Evolutionary conservation across 495 filamentous ascomycete species (phyloP).

Genomic region (Neurospora cerealis): DNA sequence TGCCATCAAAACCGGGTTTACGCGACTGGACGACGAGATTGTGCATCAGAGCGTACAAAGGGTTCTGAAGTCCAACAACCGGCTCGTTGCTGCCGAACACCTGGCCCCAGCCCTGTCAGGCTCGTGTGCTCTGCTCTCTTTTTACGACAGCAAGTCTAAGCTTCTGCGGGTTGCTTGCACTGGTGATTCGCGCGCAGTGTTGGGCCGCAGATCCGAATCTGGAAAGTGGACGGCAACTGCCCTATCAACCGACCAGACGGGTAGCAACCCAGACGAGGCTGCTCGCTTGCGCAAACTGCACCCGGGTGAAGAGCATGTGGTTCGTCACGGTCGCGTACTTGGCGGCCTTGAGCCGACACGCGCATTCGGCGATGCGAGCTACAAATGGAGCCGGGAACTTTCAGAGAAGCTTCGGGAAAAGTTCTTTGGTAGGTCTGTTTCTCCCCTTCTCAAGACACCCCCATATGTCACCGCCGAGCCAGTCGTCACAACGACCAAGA

Average conservation of each 20-base stretch:
- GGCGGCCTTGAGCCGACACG: constrained; percentile 85
- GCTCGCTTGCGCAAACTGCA: constrained; percentile 74
- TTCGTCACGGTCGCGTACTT: constrained; percentile 78
- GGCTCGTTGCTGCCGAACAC: constrained; percentile 75
- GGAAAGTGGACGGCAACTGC: constrained; percentile 92
- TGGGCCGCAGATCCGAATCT: constrained; percentile 63
- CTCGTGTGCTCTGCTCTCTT: constrained; percentile 90
- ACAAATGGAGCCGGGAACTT: constrained; percentile 87
- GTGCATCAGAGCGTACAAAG: constrained; percentile 80
- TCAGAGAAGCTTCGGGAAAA: constrained; percentile 68
- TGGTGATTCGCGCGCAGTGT: constrained; percentile 86
- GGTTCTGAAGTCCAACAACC: constrained; percentile 78
- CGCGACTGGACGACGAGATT: constrained; percentile 85
- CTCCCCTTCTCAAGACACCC: constrained; percentile 69
- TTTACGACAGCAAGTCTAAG: constrained; percentile 82
- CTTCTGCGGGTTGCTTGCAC: constrained; percentile 85
- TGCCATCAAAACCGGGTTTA: constrained; percentile 89
- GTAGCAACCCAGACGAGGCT: constrained; percentile 71
- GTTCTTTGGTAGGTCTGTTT: constrained; percentile 75
- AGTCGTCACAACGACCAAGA: constrained; percentile 86
- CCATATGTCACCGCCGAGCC: constrained; percentile 98
- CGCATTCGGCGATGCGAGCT: constrained; percentile 91
- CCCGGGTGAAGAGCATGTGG: constrained; percentile 76
- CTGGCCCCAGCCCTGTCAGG: constrained; percentile 90
- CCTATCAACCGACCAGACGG: constrained; percentile 88